phyloP scores from a whole-genome alignment of 495 filamentous ascomycete species.

The Annulohypoxylon stygium region DNA sequence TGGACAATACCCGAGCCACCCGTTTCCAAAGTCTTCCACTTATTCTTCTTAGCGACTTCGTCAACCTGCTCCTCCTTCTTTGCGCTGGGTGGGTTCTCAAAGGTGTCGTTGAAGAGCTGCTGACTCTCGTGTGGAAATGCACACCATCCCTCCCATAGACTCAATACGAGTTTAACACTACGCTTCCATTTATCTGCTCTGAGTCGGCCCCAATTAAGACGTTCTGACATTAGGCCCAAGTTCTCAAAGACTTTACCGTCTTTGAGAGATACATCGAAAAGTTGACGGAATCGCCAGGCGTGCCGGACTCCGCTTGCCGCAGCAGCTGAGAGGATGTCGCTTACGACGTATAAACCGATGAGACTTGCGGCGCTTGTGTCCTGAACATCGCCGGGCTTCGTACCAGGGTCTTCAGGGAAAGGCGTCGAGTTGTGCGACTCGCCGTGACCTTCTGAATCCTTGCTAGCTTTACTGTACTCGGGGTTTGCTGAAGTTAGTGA shows the following conservation, averaged over 20 bases:
- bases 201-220: constrained; percentile 83
- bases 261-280: constrained; percentile 83
- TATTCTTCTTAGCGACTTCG: constrained; percentile 69
- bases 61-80: constrained; percentile 61
- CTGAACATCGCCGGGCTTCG: constrained; percentile 49
- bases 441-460: constrained; percentile 56
- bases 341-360: constrained; percentile 86
- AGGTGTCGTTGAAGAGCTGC: constrained; percentile 77
- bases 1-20: constrained; percentile 53
- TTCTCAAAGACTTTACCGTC: constrained; percentile 80
- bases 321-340: constrained; percentile 88
- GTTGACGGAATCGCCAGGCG: constrained; percentile 89
- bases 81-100: constrained; percentile 78
- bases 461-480: constrained; percentile 56
- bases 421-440: constrained; percentile 54
- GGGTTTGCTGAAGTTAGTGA: constrained; percentile 71
- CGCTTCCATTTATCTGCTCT: constrained; percentile 92
- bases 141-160: constrained; percentile 90
- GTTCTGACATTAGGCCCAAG: constrained; percentile 82
- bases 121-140: constrained; percentile 84
- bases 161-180: constrained; percentile 78
- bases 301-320: constrained; percentile 85
- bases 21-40: constrained; percentile 79
- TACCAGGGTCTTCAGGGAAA: constrained; percentile 52
- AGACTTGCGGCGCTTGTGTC: constrained; percentile 82